These are phyloP conservation scores for Penicillium subrubescens DNA, from an alignment of 495 filamentous ascomycete genomes.

Conservation along the genomic window DNA sequence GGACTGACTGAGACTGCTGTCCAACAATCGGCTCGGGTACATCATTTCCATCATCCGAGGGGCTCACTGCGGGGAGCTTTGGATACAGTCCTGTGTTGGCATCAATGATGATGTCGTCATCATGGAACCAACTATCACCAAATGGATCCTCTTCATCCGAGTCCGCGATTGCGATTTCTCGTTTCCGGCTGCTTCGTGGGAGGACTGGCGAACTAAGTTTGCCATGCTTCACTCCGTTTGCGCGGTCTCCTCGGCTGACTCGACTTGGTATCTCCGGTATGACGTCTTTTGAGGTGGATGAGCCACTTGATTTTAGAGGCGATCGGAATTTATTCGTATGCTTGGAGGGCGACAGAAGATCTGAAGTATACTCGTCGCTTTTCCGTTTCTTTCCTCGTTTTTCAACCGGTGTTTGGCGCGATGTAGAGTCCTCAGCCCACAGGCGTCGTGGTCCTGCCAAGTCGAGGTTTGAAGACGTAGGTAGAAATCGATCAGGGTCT, in stretches of 20 bases:
- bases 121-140: conserved; percentile 25
- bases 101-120: conserved; percentile 30
- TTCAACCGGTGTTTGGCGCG: conserved; percentile 42
- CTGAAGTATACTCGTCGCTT: conserved; percentile 65
- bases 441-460: conserved; percentile 56
- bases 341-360: conserved; percentile 40
- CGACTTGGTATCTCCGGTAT: conserved; percentile 4
- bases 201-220: conserved; percentile 8
- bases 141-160: conserved; percentile 47
- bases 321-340: conserved; percentile 28
- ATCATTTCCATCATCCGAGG: conserved; percentile 12
- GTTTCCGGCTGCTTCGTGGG: conserved; percentile 16
- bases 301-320: conserved; percentile 14
- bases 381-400: conserved; percentile 71
- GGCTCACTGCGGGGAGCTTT: conserved; percentile 28
- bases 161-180: conserved; percentile 46
- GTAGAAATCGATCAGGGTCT: conserved; percentile 44
- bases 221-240: conserved; percentile 6
- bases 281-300: neutral
- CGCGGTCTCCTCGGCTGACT: neutral
- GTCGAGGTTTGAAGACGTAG: conserved; percentile 44
- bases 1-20: conserved; percentile 5
- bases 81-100: conserved; percentile 33
- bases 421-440: conserved; percentile 62
- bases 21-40: neutral